Conservation (phyloP, 2,329 filamentous ascomycete genomes). For the Paecilomyces fulvus region DNA sequence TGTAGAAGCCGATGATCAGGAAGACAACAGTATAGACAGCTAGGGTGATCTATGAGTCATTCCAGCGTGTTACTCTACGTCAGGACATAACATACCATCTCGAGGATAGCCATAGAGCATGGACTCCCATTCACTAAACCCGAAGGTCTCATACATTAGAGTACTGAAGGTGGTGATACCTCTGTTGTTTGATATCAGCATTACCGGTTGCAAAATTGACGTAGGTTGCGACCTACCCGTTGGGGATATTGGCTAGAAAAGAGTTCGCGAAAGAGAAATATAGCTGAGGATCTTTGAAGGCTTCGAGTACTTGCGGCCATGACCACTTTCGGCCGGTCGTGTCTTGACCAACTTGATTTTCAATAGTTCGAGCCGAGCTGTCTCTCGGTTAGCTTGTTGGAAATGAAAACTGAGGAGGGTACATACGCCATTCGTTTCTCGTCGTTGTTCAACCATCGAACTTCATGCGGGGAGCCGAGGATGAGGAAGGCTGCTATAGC, state of each 20-base stretch:
- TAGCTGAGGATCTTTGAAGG: not conserved
- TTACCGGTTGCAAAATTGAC: not conserved
- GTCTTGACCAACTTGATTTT: not conserved
- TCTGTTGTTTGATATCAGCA: not conserved
- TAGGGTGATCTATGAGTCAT: not conserved
- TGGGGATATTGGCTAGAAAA: not conserved
- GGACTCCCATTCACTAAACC: constrained; percentile 21
- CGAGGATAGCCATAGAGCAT: constrained; percentile 25
- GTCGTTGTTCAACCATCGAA: not conserved
- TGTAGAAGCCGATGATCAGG: not conserved
- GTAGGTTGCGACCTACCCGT: not conserved
- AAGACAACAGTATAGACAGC: not conserved
- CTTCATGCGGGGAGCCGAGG: not conserved
- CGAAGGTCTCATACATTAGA: constrained; percentile 14
- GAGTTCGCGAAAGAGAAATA: not conserved
- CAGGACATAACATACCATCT: constrained; percentile 19
- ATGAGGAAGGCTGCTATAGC: not conserved
- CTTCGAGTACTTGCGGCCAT: not conserved
- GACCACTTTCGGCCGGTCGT: not conserved
- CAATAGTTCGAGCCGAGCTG: not conserved
- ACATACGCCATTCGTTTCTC: not conserved
- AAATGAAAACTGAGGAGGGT: not conserved
- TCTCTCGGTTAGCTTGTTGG: not conserved
- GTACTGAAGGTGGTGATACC: constrained; percentile 7
- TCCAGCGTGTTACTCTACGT: not conserved